These are phyloP conservation scores for Gossypium thurberi DNA, from an alignment of 345 rosid genomes.

Conservation along the genomic window DNA sequence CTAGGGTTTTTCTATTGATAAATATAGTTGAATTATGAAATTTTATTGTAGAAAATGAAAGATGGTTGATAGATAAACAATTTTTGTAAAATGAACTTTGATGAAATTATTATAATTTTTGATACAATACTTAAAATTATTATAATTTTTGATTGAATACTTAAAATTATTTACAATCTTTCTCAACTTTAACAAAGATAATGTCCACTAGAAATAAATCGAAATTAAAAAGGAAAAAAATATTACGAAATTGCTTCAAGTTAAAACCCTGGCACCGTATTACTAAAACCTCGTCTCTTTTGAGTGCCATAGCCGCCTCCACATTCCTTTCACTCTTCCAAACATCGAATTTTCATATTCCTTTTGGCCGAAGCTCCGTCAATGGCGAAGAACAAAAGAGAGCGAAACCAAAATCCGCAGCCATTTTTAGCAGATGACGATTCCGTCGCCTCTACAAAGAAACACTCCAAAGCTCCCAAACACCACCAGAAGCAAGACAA, in stretches of 20 bases:
- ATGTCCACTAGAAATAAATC: too few relatives aligned
- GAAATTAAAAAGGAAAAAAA: too few relatives aligned
- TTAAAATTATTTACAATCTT: too few relatives aligned
- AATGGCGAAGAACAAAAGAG: slow-evolving; percentile 41
- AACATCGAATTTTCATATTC: neutral
- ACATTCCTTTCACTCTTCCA: neutral
- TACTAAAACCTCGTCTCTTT: neutral
- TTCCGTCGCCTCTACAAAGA: slow-evolving; percentile 46
- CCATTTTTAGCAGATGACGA: slow-evolving; percentile 50
- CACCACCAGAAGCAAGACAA: slow-evolving; percentile 55
- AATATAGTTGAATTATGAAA: too few relatives aligned
- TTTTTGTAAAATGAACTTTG: too few relatives aligned
- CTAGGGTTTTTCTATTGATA: too few relatives aligned
- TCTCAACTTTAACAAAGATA: too few relatives aligned
- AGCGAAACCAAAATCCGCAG: slow-evolving; percentile 53
- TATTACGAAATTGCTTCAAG: neutral
- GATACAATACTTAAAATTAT: too few relatives aligned
- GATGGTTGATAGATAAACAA: too few relatives aligned
- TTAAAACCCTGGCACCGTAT: neutral
- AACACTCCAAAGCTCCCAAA: slow-evolving; percentile 56
- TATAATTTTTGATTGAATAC: too few relatives aligned
- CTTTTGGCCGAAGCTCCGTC: neutral
- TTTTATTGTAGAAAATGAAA: too few relatives aligned
- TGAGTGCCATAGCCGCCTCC: neutral
- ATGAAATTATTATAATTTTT: too few relatives aligned